Evolutionary conservation across 805 yeast species (phyloP), one percentile per base, ranked within the genome.

Genomic region (Maudiozyma pseudohumilis): DNA sequence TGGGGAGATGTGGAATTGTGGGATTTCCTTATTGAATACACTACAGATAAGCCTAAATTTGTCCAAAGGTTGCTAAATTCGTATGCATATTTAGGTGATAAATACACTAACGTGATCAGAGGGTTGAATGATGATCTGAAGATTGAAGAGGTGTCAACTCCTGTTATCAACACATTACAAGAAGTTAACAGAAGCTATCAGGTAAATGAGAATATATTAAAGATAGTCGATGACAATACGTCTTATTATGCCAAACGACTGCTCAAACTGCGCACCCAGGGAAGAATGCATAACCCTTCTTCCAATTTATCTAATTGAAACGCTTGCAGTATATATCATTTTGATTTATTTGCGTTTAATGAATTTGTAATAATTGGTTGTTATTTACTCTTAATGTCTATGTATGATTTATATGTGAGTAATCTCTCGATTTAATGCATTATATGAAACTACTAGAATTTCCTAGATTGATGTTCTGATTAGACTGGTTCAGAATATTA

Each of bases 1-100:
- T 68, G 74, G 41, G 75, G 77, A 35, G 94, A 86, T 48, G 58
- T 65, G 17, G 94, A 84, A n/a, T 62, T 86, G 9, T 87, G 96
- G 94, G 76, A 76, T 29, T 75, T 77, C 32, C 65, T 89, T 43
- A 61, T 89, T 9, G 77, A 74, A 16, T 75, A 77, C 54, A 77
- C 95, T 16, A 69, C 78, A 63, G 67, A 69, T 28, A 76, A 76
- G 45, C 92, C 96, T 0, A 66, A 66, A n/a, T 87, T 85, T 52
- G 79, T 89, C 30, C 74, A 75, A 42, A 81, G 82, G 6, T 63
- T 89, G 34, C 68, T 92, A 39, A 79, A 80, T 40, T 66, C 74
- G 38, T 76, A 83, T 1, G 84, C 81, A 45, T 77, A 70, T 35
- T 68, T 69, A 31, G 68, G 75, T 27, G 81, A 78, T 9, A 49